Base-by-base conservation (phyloP, 1,284 basidiomycete species). In the Gomphus bonarii region DNA sequence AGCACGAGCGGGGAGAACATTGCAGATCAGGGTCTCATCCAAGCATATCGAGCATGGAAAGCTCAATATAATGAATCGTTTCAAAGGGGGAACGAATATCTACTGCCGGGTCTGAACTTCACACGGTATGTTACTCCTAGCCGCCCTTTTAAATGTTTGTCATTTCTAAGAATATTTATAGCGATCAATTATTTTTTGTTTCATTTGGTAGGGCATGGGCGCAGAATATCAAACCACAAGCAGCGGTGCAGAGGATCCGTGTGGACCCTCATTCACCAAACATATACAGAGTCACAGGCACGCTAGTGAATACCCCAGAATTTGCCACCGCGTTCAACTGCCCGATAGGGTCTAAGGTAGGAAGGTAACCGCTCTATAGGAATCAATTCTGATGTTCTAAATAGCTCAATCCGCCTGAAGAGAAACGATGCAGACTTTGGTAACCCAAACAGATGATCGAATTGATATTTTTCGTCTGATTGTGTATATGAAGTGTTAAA, bases 1-100 rank as follows among this genome's bases (percentile, higher is more conserved):
- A 84, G 85, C 57, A 94, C 90, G 1, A 90, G 89, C 18, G 90
- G 89, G 12, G 92, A 94, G 71, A 92, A 93, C 65, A 92, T 95
- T 60, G 92, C 87, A 33, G 92, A 95, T 67, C 84, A 81, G 3
- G 91, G 90, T 35, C 75, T 95, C 38, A 84, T 92, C 36, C 89
- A 92, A 68, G 82, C 90, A 0, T 91, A 84, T 68, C 80, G 86
- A n/a, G 91, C 92, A 28, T 95, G 92, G 92, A 84, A 88, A 68
- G 73, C 75, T 10, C 82, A 89, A 59, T 83, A 78, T 63, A 68
- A 78, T 50, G 68, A 72, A 4, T 80, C 81, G 0, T 69, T 74
- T 53, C 68, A 75, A 53, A 75, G 72, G n/a, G 84, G 82, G 0
- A 74, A 75, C 54, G 85, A 91, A 67, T 84, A 80, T 64, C 70